Evolutionary conservation across 768 basidiomycete species (phyloP).

Genomic region (Xerocomellus intermedius): DNA sequence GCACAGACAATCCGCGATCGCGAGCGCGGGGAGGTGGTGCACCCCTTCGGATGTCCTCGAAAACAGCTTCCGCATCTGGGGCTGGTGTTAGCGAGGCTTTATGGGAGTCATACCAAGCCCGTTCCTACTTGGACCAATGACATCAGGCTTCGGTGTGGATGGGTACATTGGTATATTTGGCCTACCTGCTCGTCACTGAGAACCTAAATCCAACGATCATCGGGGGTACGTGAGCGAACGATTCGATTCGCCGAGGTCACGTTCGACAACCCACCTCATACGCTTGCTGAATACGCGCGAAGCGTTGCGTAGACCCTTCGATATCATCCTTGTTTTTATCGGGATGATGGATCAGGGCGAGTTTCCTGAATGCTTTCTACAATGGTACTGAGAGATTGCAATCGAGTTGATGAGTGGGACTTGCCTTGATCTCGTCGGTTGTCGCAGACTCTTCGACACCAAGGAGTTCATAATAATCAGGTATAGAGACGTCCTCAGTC

Average conservation of each 20-base stretch:
- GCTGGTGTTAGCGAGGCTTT: constrained; percentile 75
- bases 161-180: constrained; percentile 2
- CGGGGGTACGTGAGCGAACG: neutral
- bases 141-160: constrained; percentile 12
- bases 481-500: constrained; percentile 25
- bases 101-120: constrained; percentile 98
- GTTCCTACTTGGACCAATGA: constrained; percentile 63
- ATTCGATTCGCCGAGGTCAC: neutral
- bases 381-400: constrained; percentile 4
- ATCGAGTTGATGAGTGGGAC: constrained; percentile 2
- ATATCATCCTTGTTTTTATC: constrained; percentile 84
- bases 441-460: constrained; percentile 81
- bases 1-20: constrained; percentile 75
- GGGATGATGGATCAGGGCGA: constrained; percentile 84
- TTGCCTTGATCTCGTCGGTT: constrained; percentile 84
- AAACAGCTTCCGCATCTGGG: constrained; percentile 80
- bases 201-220: constrained; percentile 63
- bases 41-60: constrained; percentile 82
- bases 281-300: constrained; percentile 88
- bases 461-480: constrained; percentile 82
- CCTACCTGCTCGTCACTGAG: constrained; percentile 93
- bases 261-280: constrained; percentile 67
- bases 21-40: constrained; percentile 48
- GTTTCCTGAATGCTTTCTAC: constrained; percentile 78
- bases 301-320: constrained; percentile 83